Evolutionary conservation across 192 early-diverging fungal genomes (phyloP).

Genomic region (Backusella psychrophila): DNA sequence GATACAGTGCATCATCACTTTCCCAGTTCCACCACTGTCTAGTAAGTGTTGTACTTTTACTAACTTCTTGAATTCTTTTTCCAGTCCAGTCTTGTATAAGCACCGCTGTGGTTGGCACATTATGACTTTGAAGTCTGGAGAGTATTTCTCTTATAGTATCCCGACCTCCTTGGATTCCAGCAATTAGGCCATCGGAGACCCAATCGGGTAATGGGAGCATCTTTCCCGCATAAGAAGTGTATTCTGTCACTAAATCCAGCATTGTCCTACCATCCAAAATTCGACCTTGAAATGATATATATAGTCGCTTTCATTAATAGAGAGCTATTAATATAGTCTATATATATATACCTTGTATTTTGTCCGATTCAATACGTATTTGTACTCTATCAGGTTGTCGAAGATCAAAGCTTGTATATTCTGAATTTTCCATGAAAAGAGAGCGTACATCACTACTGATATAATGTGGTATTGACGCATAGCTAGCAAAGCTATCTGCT

Average conservation of each 20-base stretch:
- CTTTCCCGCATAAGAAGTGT: constrained; percentile 35
- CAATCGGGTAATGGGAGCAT: constrained; percentile 39
- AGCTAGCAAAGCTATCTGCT: constrained; percentile 32
- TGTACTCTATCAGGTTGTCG: constrained; percentile 27
- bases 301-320: background rate
- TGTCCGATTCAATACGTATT: constrained; percentile 20
- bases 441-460: constrained; percentile 33
- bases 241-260: constrained; percentile 37
- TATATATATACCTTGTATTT: constrained; percentile 13
- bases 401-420: constrained; percentile 40
- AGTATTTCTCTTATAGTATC: constrained; percentile 33
- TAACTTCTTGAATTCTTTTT: constrained; percentile 21
- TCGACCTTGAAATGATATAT: constrained; percentile 21
- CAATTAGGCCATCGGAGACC: constrained; percentile 33
- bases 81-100: constrained; percentile 43
- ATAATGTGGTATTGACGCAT: constrained; percentile 38
- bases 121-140: background rate
- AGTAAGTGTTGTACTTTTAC: constrained; percentile 12
- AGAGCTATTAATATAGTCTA: background rate
- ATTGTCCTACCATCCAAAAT: constrained; percentile 32
- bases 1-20: constrained; percentile 31
- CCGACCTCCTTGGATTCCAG: constrained; percentile 38
- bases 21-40: constrained; percentile 46
- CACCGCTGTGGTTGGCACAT: constrained; percentile 33
- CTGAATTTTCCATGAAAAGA: constrained; percentile 34